Evolutionary conservation across 139 green algal genomes (phyloP).

Genomic region (Asterochloris sp.): DNA sequence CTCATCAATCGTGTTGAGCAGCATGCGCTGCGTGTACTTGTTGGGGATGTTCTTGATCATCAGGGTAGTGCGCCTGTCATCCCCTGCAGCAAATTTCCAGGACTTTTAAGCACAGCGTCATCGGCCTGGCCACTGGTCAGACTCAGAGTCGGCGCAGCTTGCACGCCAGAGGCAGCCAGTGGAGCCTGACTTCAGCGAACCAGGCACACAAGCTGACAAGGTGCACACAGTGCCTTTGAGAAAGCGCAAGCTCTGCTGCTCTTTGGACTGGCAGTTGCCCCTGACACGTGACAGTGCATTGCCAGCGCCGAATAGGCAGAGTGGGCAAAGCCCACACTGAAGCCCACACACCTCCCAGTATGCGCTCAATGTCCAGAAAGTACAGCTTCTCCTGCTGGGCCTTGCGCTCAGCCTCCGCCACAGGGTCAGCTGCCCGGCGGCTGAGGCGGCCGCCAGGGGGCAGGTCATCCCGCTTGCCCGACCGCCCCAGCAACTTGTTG

Average conservation of each 20-base stretch:
- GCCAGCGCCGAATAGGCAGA: neutral
- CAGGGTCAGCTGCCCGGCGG: slow-evolving; percentile 62
- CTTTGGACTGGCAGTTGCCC: too few species aligned
- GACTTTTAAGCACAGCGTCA: too few species aligned
- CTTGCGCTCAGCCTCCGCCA: slow-evolving; percentile 73
- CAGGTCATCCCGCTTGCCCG: slow-evolving; percentile 13
- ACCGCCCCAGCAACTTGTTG: slow-evolving; percentile 5
- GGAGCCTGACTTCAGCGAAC: too few species aligned
- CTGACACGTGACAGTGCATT: too few species aligned
- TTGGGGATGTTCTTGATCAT: slow-evolving; percentile 99
- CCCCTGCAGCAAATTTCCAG: slow-evolving; percentile 28
- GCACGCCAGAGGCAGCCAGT: too few species aligned
- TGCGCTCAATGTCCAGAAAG: slow-evolving; percentile 71
- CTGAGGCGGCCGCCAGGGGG: slow-evolving; percentile 60
- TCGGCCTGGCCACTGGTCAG: too few species aligned
- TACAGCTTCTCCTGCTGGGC: slow-evolving; percentile 81
- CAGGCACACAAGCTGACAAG: too few species aligned
- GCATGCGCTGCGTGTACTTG: slow-evolving; percentile 99
- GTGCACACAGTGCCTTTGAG: too few species aligned
- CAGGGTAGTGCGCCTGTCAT: slow-evolving; percentile 92
- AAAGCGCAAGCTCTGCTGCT: too few species aligned
- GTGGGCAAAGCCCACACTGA: neutral
- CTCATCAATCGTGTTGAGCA: slow-evolving; percentile 91
- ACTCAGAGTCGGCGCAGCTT: too few species aligned
- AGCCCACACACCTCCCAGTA: slow-evolving; percentile 27